Percentiles rank a stretch among this genome's conserved stretches.
These are phyloP conservation scores for Cyphellophora europaea DNA, from an alignment of 2,329 filamentous ascomycete genomes.

Conservation along the genomic window DNA sequence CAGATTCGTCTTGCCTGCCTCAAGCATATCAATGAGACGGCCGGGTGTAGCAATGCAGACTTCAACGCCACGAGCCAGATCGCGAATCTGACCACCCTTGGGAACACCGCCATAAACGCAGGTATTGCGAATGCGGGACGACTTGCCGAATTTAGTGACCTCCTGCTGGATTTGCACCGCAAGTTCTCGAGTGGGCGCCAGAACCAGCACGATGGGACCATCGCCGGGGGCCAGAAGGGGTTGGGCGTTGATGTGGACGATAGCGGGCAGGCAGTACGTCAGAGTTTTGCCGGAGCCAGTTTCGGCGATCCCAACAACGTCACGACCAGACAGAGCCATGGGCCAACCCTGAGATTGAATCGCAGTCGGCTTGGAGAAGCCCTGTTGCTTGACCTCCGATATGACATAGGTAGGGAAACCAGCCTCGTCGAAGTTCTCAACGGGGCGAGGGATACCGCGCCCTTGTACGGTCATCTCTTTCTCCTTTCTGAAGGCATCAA, in stretches of 20 bases:
- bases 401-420: conserved; percentile 96
- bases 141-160: conserved; percentile 97
- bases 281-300: conserved; percentile 98
- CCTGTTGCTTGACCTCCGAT: conserved; percentile 96
- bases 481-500: conserved; percentile 78
- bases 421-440: conserved; percentile 95
- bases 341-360: conserved; percentile 99
- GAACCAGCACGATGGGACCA: conserved; percentile 89
- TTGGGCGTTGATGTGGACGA: conserved; percentile 99
- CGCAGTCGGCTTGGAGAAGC: conserved; percentile 84
- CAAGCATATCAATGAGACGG: conserved; percentile 96
- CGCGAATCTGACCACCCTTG: conserved; percentile 92
- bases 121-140: conserved; percentile 94
- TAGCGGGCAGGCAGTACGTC: conserved; percentile 94
- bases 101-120: conserved; percentile 99
- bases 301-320: conserved; percentile 93
- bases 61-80: conserved; percentile 89
- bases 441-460: conserved; percentile 75
- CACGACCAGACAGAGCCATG: conserved; percentile 95
- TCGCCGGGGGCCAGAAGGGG: conserved; percentile 90
- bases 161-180: conserved; percentile 98
- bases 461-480: conserved; percentile 79
- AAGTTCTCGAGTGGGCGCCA: conserved; percentile 93
- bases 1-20: conserved; percentile 95
- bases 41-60: conserved; percentile 97